Evolutionary conservation across 2,329 filamentous ascomycete species (phyloP).

Genomic region (Botrytis fragariae): DNA sequence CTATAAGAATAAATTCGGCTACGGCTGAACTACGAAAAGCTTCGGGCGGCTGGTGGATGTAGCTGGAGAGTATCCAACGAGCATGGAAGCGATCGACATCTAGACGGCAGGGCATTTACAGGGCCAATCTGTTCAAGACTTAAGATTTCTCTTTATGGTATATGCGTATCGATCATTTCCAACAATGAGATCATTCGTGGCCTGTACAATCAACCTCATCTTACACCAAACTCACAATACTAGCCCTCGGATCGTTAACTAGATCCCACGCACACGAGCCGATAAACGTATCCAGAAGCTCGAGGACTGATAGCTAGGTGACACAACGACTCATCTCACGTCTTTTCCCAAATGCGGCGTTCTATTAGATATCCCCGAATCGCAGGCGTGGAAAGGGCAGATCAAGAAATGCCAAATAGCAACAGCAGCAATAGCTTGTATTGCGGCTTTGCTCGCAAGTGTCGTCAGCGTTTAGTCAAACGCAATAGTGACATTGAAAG

Average conservation of each 20-base stretch:
- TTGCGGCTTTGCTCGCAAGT: background rate
- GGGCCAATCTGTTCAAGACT: background rate
- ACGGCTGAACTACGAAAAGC: background rate
- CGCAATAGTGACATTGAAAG: background rate
- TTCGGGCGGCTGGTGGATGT: background rate
- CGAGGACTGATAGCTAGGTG: background rate
- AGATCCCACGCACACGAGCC: too few species aligned
- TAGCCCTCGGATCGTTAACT: background rate
- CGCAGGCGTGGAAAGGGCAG: background rate
- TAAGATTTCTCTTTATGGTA: background rate
- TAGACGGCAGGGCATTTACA: background rate
- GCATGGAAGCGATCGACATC: background rate
- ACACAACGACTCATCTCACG: background rate
- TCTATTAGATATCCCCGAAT: fast-evolving
- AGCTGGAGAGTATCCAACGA: background rate
- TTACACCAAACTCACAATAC: background rate
- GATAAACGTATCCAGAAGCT: background rate
- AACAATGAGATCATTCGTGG: background rate
- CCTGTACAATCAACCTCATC: background rate
- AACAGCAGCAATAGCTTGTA: fast-evolving
- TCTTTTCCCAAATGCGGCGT: background rate
- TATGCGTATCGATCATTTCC: background rate
- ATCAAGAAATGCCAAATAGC: background rate
- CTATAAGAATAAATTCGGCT: background rate
- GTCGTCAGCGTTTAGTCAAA: background rate